These are phyloP conservation scores for Ettlia oleoabundans DNA, from an alignment of 139 green algal genomes.

Conservation along the genomic window DNA sequence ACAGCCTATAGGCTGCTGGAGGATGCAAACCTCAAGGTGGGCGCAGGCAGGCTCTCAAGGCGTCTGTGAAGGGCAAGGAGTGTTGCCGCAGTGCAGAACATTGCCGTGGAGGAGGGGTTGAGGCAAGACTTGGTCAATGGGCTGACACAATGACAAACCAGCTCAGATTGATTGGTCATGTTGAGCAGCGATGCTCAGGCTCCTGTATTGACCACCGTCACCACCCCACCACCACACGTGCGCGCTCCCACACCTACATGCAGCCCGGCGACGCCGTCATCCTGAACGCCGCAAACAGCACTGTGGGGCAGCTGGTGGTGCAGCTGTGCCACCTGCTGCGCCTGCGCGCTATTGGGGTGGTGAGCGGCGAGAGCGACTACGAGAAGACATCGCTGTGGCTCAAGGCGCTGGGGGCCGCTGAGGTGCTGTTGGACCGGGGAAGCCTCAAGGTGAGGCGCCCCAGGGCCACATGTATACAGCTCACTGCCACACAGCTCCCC, in stretches of 20 bases:
- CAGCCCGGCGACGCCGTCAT: slow-evolving; percentile 89
- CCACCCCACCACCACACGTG: neutral
- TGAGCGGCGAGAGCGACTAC: slow-evolving; percentile 39
- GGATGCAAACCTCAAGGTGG: slow-evolving; percentile 73
- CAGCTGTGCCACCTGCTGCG: slow-evolving; percentile 83
- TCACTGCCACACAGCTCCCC: no score
- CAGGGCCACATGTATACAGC: no score
- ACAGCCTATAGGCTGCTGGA: slow-evolving; percentile 90
- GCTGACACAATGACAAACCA: no score
- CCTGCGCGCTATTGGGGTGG: slow-evolving; percentile 67
- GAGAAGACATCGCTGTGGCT: slow-evolving; percentile 62
- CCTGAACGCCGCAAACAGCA: slow-evolving; percentile 87
- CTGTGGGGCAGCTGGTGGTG: slow-evolving; percentile 81
- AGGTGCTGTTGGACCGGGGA: slow-evolving; percentile 74
- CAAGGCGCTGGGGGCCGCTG: slow-evolving; percentile 68
- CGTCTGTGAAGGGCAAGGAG: neutral
- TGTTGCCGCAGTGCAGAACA: neutral
- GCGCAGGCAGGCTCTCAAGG: neutral
- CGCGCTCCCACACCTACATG: neutral
- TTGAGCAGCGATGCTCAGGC: no score
- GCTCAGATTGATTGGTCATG: no score
- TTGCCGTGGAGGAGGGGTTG: neutral
- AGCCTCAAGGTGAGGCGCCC: slow-evolving; percentile 63
- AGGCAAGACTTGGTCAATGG: neutral
- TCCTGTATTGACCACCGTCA: neutral